Evolutionary conservation across 306 rosid genomes (phyloP), one percentile per base, ranked within the genome.

Genomic region (Arachis stenosperma): DNA sequence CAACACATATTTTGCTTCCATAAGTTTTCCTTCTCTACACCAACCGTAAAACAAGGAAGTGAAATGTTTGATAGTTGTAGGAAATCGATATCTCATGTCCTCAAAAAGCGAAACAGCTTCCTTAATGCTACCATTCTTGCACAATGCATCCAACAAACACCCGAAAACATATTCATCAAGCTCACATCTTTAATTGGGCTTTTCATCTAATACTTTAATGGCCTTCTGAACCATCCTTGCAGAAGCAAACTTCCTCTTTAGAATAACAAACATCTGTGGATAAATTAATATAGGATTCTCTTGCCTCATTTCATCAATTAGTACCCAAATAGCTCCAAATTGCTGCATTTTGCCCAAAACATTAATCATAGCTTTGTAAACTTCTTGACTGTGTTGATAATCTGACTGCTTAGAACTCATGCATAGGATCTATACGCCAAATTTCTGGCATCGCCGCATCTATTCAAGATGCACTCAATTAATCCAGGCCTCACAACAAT

Each of bases 41-140:
- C 98, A 92, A 81, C 96, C 98, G 42, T 92, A 87, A 85, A 92
- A 80, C 91, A 92, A 78, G 0, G 95, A 90, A 37, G 96, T 88
- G 78, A 92, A 90, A 84, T 92, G 95, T 74, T 69, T 85, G 48
- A 86, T 56, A 51, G 78, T 84, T 1, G 96, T 91, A 4, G 53
- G 69, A 77, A 90, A 90, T 51, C 79, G 74, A 64, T 75, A 69
- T 55, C 91, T 74, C 90, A 88, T 87, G 70, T 92, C 98, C 78
- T 90, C 96, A 73, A 90, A 92, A 59, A 90, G 71, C 2, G 81
- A 79, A 68, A 95, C 96, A 2, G 95, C 92, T 75, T 92, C 92
- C 53, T 85, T 92, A 22, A 90, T 85, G 47, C 85, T 82, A 8
- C 92, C 95, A 71, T 90, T 92, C 76, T 92, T 92, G 72, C 98